Evolutionary conservation across 2,329 filamentous ascomycete species (phyloP), one percentile per base, ranked within the genome.

Genomic region (Fusarium solani-melongenae): DNA sequence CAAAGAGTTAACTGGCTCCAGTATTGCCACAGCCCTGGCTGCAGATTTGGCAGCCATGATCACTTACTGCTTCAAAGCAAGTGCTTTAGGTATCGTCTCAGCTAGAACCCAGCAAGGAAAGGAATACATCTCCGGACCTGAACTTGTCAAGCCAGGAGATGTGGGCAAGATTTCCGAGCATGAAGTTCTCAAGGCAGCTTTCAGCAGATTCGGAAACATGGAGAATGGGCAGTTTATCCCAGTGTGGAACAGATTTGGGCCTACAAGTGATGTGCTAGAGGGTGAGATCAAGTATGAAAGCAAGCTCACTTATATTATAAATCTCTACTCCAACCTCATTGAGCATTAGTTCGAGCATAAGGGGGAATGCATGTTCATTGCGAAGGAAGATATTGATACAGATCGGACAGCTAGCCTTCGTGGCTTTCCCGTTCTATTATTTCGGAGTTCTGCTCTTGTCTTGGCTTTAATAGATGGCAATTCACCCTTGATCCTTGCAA

Each of bases 11-110:
- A 69, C 72, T 0, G 67, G 78, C 1, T 80, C 73, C 0, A 78
- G 74, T 8, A 63, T 81, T 0, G 74, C 80, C 4, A 80, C 79
- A 4, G 80, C 80, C 0, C 60, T 82, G 2, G 79, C 75, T 2
- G 67, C 78, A 1, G 80, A 79, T 1, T 64, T 79, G 8, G 80
- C 78, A 5, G 79, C 79, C 6, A 64, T 80, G 20, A 73, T 82
- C 4, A 68, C 80, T 1, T 78, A 76, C 41, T 77, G 73, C 59
- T 69, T 75, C 51, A 69, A 77, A 33, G 8, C 66, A 5, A 62
- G 72, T n/a, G 57, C 53, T 10, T 20, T 66, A 11, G 44, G 57
- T 0, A 39, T 29, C 3, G 5, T 20, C 9, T 29, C 9, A 3
- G 5, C 10, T 6, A 38, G 33, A 9, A 39, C 33, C 3, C 22